Percentiles rank a stretch among this genome's conserved stretches.
These are phyloP conservation scores for Schizophyllum amplum DNA, from an alignment of 1,284 basidiomycete species.

Conservation along the genomic window DNA sequence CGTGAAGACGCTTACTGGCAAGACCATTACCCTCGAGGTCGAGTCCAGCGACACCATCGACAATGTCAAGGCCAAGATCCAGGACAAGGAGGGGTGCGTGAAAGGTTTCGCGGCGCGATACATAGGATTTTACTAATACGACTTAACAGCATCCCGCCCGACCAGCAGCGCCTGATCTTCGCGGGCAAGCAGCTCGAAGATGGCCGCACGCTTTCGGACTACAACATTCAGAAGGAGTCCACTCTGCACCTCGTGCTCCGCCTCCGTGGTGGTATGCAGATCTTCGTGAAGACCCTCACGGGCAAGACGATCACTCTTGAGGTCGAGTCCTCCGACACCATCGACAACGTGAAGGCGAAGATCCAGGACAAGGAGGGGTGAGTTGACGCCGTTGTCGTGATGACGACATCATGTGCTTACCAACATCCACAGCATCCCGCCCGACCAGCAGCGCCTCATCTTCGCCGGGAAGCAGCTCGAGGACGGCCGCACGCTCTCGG, in stretches of 20 bases:
- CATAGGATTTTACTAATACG: slow-evolving; percentile 4
- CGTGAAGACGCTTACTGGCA: slow-evolving; percentile 83
- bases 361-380: slow-evolving; percentile 73
- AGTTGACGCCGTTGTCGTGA: slow-evolving; percentile 13
- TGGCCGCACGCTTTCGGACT: slow-evolving; percentile 72
- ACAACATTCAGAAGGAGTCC: slow-evolving; percentile 71
- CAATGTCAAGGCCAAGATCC: slow-evolving; percentile 78
- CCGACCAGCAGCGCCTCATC: slow-evolving; percentile 77
- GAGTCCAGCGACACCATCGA: slow-evolving; percentile 83
- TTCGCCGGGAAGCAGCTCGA: slow-evolving; percentile 73
- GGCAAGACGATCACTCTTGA: slow-evolving; percentile 88
- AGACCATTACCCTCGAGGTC: slow-evolving; percentile 86
- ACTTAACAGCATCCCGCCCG: slow-evolving; percentile 29
- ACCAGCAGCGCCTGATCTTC: slow-evolving; percentile 73
- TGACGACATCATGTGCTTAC: not conserved
- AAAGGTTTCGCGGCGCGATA: not conserved
- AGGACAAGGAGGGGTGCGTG: slow-evolving; percentile 68
- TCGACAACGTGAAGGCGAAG: slow-evolving; percentile 77
- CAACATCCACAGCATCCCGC: slow-evolving; percentile 45
- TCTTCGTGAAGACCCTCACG: slow-evolving; percentile 80
- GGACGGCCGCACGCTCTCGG: slow-evolving; percentile 63
- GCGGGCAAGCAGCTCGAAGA: slow-evolving; percentile 86
- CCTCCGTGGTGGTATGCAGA: slow-evolving; percentile 84
- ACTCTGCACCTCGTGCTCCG: slow-evolving; percentile 63
- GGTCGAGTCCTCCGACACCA: slow-evolving; percentile 80